Percentiles rank a stretch among this genome's conserved stretches.
Conservation (phyloP, 108 stramenopile genomes). For the Conticribra weissflogii region DNA sequence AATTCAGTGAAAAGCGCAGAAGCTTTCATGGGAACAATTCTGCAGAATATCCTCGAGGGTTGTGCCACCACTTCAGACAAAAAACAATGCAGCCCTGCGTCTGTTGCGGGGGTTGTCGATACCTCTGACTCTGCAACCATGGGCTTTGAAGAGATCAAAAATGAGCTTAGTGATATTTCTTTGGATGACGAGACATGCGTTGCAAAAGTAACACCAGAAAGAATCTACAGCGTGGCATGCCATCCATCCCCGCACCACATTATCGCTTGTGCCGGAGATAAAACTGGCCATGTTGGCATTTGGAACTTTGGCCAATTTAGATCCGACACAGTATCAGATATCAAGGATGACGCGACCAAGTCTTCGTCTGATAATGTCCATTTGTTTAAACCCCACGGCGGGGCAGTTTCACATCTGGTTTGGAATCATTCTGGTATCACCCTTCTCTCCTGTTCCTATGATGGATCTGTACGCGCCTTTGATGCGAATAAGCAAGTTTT, state of each 20-base stretch:
- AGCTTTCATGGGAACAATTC: constrained; percentile 33
- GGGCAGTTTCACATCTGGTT: constrained; percentile 58
- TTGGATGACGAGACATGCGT: constrained; percentile 61
- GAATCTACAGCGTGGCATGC: constrained; percentile 69
- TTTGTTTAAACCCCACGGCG: constrained; percentile 65
- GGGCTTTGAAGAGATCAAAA: constrained; percentile 11
- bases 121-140: background rate
- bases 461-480: constrained; percentile 73
- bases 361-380: constrained; percentile 44
- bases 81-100: constrained; percentile 21
- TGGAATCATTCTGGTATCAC: constrained; percentile 57
- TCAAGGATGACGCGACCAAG: background rate
- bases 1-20: constrained; percentile 41
- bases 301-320: constrained; percentile 71
- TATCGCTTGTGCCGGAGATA: constrained; percentile 77
- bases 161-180: constrained; percentile 49
- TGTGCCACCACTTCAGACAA: background rate
- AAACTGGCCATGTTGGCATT: constrained; percentile 69
- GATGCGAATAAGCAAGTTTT: constrained; percentile 64
- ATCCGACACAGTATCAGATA: background rate
- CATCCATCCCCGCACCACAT: constrained; percentile 67
- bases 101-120: constrained; percentile 12
- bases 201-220: constrained; percentile 80
- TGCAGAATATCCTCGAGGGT: constrained; percentile 3
- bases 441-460: constrained; percentile 73